Evolutionary conservation across 176 grass and related monocot genomes (phyloP).

Genomic region (Tillandsia fasciculata): DNA sequence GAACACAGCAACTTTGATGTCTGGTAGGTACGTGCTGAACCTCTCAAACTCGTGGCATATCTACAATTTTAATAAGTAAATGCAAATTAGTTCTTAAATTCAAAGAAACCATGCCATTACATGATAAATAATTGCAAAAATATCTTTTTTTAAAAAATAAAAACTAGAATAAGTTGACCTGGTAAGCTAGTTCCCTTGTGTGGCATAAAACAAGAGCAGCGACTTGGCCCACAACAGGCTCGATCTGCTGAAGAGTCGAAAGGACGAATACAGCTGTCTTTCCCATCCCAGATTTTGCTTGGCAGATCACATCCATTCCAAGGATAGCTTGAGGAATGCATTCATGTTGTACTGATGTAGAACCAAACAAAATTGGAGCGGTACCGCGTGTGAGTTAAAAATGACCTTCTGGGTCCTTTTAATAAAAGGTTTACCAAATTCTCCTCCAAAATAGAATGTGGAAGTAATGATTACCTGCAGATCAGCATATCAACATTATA

Average conservation of each 20-base stretch:
- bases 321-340: conserved; percentile 99
- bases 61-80: conserved; percentile 23
- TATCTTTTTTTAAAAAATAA: background rate
- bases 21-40: conserved; percentile 83
- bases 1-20: conserved; percentile 96
- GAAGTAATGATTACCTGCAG: conserved; percentile 76
- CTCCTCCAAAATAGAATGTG: conserved; percentile 52
- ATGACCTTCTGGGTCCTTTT: conserved; percentile 60
- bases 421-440: conserved; percentile 93
- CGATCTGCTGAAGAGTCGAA: conserved; percentile 89
- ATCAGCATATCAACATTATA: background rate
- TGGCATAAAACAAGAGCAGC: conserved; percentile 86
- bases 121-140: background rate
- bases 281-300: conserved; percentile 99
- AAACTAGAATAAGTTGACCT: conserved; percentile 31
- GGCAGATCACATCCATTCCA: conserved; percentile 98
- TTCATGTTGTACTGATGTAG: conserved; percentile 97
- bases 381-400: conserved; percentile 88
- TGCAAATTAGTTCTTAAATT: background rate
- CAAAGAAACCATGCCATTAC: background rate
- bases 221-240: conserved; percentile 81
- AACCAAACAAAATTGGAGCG: conserved; percentile 92
- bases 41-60: conserved; percentile 98
- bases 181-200: conserved; percentile 85
- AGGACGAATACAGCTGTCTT: conserved; percentile 98